Evolutionary conservation across 2,329 filamentous ascomycete genomes (phyloP).

Genomic region (Phyllosticta citribraziliensis): DNA sequence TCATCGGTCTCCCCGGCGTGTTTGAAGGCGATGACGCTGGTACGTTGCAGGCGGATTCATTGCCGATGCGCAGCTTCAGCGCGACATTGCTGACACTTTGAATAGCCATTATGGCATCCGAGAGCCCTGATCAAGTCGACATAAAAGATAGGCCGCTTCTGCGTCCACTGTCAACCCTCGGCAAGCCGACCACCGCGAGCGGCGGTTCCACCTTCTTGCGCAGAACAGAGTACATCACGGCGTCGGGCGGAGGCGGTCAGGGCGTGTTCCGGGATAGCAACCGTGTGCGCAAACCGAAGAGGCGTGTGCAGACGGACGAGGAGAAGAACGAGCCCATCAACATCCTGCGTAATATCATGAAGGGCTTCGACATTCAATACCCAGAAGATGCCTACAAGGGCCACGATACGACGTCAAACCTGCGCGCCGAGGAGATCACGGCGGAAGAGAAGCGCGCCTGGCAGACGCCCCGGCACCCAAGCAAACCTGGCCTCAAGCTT

Average conservation of each 20-base stretch:
- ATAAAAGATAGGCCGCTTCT: conserved; percentile 78
- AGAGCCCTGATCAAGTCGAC: conserved; percentile 62
- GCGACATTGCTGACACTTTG: conserved; percentile 15
- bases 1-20: conserved; percentile 88
- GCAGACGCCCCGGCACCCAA: conserved; percentile 50
- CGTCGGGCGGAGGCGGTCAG: conserved; percentile 33
- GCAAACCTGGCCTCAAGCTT: conserved; percentile 46
- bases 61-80: conserved; percentile 5
- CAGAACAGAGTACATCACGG: conserved; percentile 87
- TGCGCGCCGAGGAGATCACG: conserved; percentile 44
- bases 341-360: conserved; percentile 50
- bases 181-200: conserved; percentile 69
- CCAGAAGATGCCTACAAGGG: conserved; percentile 56
- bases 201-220: conserved; percentile 86
- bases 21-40: conserved; percentile 93
- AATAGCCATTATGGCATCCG: conserved; percentile 70
- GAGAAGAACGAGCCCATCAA: conserved; percentile 49
- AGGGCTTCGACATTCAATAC: conserved; percentile 56
- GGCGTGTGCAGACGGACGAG: conserved; percentile 22
- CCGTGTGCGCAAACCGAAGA: conserved; percentile 32
- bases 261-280: conserved; percentile 23
- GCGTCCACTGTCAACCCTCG: conserved; percentile 71
- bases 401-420: conserved; percentile 48
- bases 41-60: conserved; percentile 36
- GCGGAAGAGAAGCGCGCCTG: conserved; percentile 49